Conservation (phyloP, 129 eudicot genomes). For the Oenanthe sinensis region DNA sequence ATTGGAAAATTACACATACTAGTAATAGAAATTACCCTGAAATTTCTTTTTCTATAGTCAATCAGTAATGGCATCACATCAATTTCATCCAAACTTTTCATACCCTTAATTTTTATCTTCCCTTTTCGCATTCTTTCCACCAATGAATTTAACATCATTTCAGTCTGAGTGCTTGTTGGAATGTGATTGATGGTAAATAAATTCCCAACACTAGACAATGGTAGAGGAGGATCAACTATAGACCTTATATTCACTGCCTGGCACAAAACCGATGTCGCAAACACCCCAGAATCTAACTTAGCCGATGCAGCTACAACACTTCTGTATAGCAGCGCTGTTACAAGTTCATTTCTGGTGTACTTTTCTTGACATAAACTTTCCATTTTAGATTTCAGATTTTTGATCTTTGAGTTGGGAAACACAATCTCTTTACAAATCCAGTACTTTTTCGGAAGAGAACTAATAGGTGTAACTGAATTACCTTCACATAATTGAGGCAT, state of each 20-base stretch:
- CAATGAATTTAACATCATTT: not conserved
- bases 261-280: not conserved
- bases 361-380: not conserved
- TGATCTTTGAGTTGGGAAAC: not conserved
- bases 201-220: not conserved
- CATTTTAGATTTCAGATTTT: not conserved
- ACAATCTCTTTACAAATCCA: conserved; percentile 1
- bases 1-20: conserved; percentile 18
- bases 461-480: not conserved
- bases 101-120: not conserved
- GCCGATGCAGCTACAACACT: conserved; percentile 9
- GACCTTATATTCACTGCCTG: not conserved
- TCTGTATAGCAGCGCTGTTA: conserved; percentile 18
- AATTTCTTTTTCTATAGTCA: not conserved
- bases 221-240: not conserved
- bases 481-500: not conserved
- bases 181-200: not conserved
- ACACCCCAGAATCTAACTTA: not conserved
- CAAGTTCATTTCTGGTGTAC: conserved; percentile 10
- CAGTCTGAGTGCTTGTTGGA: not conserved
- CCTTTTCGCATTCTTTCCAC: not conserved
- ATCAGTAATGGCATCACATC: not conserved
- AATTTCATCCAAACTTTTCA: not conserved
- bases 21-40: not conserved
- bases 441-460: not conserved